phyloP scores from a whole-genome alignment of 441 rosid species.

The Bocquillonia castaneifolia region DNA sequence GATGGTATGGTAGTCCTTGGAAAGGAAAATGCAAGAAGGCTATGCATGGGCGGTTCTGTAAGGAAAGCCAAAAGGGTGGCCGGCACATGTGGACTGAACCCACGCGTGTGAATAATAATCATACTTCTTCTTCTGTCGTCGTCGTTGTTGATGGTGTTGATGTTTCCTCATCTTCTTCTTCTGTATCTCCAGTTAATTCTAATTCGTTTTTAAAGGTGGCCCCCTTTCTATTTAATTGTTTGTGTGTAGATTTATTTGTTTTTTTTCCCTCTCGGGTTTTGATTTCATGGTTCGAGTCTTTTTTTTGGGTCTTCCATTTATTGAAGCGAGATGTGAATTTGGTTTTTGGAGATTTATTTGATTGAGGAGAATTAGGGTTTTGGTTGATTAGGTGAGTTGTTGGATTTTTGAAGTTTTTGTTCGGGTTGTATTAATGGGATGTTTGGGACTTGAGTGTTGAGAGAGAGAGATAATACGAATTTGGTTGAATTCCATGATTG shows the following conservation, averaged over 20 bases:
- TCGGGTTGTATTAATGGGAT: background rate
- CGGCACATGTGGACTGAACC: slow-evolving; percentile 78
- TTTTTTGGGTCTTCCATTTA: no score
- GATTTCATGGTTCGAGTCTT: no score
- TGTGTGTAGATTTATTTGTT: background rate
- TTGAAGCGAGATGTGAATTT: background rate
- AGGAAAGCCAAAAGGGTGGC: slow-evolving; percentile 37
- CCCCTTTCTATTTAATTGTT: background rate
- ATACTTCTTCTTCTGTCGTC: slow-evolving; percentile 37
- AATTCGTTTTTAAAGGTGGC: slow-evolving; percentile 61
- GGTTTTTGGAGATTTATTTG: background rate
- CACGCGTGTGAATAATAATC: slow-evolving; percentile 52
- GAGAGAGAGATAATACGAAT: background rate
- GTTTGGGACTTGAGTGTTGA: background rate
- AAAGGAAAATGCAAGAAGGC: slow-evolving; percentile 64
- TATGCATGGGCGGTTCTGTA: slow-evolving; percentile 60
- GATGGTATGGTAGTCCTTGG: slow-evolving; percentile 47
- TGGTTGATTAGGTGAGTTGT: background rate
- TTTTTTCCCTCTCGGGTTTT: background rate
- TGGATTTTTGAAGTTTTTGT: background rate
- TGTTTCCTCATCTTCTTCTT: slow-evolving; percentile 40
- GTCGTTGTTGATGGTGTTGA: slow-evolving; percentile 20
- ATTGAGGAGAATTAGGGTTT: background rate
- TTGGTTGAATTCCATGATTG: no score
- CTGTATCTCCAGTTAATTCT: slow-evolving; percentile 35